These are phyloP conservation scores for Fusarium sp. DNA, from an alignment of 2,329 filamentous ascomycete species.

Conservation along the genomic window DNA sequence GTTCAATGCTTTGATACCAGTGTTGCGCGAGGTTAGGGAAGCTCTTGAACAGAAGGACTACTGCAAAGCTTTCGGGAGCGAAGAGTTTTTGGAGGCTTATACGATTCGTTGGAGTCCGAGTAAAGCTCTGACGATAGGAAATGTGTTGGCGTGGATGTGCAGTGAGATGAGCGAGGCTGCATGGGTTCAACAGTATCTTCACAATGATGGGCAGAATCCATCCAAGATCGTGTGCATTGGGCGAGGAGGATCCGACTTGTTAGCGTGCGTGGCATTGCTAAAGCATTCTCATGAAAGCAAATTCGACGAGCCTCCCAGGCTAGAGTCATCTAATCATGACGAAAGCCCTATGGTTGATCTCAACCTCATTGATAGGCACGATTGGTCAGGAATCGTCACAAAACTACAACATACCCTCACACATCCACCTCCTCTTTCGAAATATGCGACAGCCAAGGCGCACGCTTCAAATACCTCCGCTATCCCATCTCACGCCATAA, in stretches of 20 bases:
- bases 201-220: background rate
- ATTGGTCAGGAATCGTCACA: background rate
- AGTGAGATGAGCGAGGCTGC: background rate
- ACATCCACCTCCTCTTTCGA: constrained; percentile 1
- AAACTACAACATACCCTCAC: constrained; percentile 8
- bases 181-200: background rate
- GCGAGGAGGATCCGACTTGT: background rate
- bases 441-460: constrained; percentile 10
- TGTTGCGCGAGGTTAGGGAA: constrained; percentile 3
- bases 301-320: background rate
- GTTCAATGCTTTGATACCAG: background rate
- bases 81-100: constrained; percentile 4
- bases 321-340: background rate
- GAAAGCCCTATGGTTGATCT: background rate
- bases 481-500: background rate
- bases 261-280: background rate
- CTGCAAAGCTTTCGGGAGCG: background rate
- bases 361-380: background rate
- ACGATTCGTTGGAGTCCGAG: constrained; percentile 9
- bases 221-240: background rate
- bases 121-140: background rate
- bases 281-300: background rate
- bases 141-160: constrained; percentile 10
- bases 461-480: constrained; percentile 2
- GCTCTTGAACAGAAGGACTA: constrained; percentile 12